Evolutionary conservation across 1,139 yeast genomes (phyloP), one percentile per base, ranked within the genome.

Genomic region (Hansenula anomala): DNA sequence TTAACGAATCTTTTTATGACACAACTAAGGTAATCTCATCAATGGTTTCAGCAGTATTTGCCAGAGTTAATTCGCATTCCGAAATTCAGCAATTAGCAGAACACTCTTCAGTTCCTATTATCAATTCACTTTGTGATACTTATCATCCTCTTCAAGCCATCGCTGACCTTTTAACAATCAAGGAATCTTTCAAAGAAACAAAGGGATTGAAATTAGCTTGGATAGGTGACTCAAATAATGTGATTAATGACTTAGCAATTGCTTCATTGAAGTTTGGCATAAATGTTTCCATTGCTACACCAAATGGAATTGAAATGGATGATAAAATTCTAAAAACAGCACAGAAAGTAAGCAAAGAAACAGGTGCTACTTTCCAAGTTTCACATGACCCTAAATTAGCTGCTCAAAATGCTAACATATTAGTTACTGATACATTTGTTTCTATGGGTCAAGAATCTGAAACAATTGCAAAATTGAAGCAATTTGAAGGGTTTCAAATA

Each of bases 221-320:
- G 98, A 78, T 92, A 22, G 98, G 98, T 43, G 98, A 92, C 60
- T 82, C 97, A 33, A 92, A 92, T 61, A 92, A 92, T 56, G 98
- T 92, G 28, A 80, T 92, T 47, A 92, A 92, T 61, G 98, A 92
- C 63, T 72, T 92, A 63, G 79, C 95, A n/a, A 78, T 90, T 51
- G 97, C 96, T 9, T 79, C 95, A 28, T 73, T 89, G 54, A 88
- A 83, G 65, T 69, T 78, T 10, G 97, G 97, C 11, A 89, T 92
- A 45, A 73, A 78, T 46, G 95, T 92, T 11, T 61, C 90, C 0
- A 74, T 92, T 35, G 92, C 96, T 9, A 80, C 95, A 10, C 98
- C 98, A 25, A 49, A 60, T 17, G 86, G 81, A 14, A 79, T 87
- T 45, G 75, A 78, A 44, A 76, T 90, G 48, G 80, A 79, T 48